Evolutionary conservation across 495 filamentous ascomycete species (phyloP).

Genomic region (Pseudevernia furfuracea): DNA sequence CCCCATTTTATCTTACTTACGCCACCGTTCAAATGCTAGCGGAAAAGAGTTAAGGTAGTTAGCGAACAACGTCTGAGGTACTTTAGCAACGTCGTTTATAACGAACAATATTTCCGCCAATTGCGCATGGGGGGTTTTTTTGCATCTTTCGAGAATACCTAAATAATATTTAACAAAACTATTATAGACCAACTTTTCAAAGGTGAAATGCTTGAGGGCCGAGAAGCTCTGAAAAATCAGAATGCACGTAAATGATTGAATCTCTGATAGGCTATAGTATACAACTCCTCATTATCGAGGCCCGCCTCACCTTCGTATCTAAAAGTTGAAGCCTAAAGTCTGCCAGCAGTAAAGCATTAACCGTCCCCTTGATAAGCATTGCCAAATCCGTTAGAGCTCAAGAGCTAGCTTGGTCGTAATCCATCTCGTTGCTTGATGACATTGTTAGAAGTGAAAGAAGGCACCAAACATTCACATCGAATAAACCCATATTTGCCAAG

Average conservation of each 20-base stretch:
- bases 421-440: not conserved
- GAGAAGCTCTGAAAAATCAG: not conserved
- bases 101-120: no score
- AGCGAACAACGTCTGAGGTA: no score
- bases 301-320: not conserved
- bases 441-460: conserved; percentile 8
- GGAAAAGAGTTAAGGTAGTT: no score
- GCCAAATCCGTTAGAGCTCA: conserved; percentile 10
- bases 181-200: no score
- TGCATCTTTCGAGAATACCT: no score
- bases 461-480: conserved; percentile 11
- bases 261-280: not conserved
- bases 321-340: conserved; percentile 4
- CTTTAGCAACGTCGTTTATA: no score
- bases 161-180: no score
- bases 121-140: no score
- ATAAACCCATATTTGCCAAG: conserved; percentile 9
- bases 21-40: no score
- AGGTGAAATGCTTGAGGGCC: no score
- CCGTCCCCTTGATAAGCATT: not conserved
- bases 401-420: conserved; percentile 12
- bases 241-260: not conserved
- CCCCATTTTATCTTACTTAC: no score
- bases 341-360: conserved; percentile 14
- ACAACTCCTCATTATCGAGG: not conserved